phyloP scores from a whole-genome alignment of 305 asterid genomes.

The Plantago rigida region DNA sequence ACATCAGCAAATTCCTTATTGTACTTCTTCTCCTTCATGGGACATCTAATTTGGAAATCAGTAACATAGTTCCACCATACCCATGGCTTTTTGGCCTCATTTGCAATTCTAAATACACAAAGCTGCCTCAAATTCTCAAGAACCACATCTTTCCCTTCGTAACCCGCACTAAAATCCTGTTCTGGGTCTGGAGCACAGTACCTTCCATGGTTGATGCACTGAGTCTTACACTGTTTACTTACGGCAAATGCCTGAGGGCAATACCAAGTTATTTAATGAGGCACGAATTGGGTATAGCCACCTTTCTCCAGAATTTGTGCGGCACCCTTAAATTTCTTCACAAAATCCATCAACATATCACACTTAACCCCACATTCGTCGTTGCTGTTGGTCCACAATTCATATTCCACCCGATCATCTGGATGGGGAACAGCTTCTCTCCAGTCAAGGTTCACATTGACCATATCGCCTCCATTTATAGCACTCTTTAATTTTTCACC shows the following conservation, averaged over 20 bases:
- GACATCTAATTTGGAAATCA: conserved; percentile 89
- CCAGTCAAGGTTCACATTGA: conserved; percentile 83
- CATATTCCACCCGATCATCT: conserved; percentile 86
- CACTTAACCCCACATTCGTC: conserved; percentile 88
- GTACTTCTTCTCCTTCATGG: conserved; percentile 95
- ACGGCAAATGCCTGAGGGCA: conserved; percentile 79
- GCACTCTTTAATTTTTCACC: conserved; percentile 65
- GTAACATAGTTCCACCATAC: conserved; percentile 98
- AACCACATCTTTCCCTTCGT: conserved; percentile 87
- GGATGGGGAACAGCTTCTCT: conserved; percentile 96
- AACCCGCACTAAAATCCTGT: conserved; percentile 81
- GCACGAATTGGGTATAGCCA: conserved; percentile 83
- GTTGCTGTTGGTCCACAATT: conserved; percentile 85
- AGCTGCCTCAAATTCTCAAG: conserved; percentile 82
- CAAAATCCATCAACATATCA: conserved; percentile 81
- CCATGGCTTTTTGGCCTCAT: conserved; percentile 75
- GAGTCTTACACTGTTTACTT: conserved; percentile 91
- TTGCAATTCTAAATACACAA: conserved; percentile 76
- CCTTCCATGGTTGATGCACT: conserved; percentile 85
- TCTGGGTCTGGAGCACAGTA: conserved; percentile 99
- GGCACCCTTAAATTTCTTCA: conserved; percentile 87
- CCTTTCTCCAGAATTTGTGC: conserved; percentile 96
- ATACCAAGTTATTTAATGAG: conserved; percentile 96
- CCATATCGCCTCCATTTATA: conserved; percentile 55
- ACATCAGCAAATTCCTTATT: conserved; percentile 63